Base-by-base conservation (phyloP, 140 eudicot genomes). In the Bidens hawaiensis region DNA sequence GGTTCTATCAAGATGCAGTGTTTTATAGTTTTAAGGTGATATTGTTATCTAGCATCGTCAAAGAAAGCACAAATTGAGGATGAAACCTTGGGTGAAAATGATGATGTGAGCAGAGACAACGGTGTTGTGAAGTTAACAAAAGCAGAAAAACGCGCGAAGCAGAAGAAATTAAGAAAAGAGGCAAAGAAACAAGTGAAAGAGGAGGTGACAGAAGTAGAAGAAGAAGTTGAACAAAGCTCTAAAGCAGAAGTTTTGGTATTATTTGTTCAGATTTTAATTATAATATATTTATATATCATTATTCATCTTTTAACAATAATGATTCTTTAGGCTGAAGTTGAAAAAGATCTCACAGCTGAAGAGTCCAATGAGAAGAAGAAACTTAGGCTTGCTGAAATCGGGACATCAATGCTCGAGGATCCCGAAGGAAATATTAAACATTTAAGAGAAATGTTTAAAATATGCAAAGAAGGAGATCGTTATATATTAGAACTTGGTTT, bases 131-230 rank as follows among this genome's bases (percentile, higher is more conserved):
- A 75, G 83, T 68, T 85, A 71, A 85, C 84, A 9, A 93, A 93
- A 67, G 85, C 95, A 2, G 99, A 93, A 66, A 88, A 84, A 78
- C 83, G 90, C 24, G 91, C 83, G 0, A 93, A 85, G 70, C 14
- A 64, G 6, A 93, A 93, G 67, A 93, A 79, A 59, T 12, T 62
- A 56, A 88, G 84, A 73, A 93, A 93, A 73, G 99, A 93, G 74
- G 94, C 88, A 7, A 88, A 93, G 76, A 88, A 81, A 75, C 99
- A 93, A 53, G 88, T 69, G 16, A 93, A 83, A 62, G 94, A 85
- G 64, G 94, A 85, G 30, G 81, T 43, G 53, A 18, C 49, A 17
- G 74, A 65, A 33, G 64, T 27, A 30, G 84, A 83, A 59, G 94
- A 88, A 75, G 94, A 88, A 75, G 89, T 70, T 55, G 79, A 72